phyloP scores from a whole-genome alignment of 768 basidiomycete species.

The Calvatia gigantea region DNA sequence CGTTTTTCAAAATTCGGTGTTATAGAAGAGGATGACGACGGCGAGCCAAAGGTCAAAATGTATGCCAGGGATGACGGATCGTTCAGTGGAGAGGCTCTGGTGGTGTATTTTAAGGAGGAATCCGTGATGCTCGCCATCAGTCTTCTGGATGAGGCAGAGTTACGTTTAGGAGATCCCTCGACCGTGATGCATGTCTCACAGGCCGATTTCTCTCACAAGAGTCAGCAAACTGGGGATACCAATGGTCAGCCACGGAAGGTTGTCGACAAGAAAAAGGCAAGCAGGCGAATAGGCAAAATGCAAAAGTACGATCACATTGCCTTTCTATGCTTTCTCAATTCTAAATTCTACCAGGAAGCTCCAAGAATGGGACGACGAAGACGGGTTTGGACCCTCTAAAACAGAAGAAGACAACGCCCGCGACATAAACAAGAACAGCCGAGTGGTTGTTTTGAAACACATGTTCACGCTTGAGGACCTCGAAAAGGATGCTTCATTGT shows the following conservation, averaged over 20 bases:
- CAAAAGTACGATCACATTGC: conserved; percentile 56
- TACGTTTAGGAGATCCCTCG: conserved; percentile 75
- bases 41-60: conserved; percentile 91
- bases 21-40: conserved; percentile 89
- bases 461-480: conserved; percentile 92
- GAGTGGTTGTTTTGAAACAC: conserved; percentile 90
- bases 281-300: conserved; percentile 79
- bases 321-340: neutral
- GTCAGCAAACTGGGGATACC: conserved; percentile 34
- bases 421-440: conserved; percentile 49
- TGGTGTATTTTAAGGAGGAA: conserved; percentile 97
- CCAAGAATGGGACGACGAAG: conserved; percentile 92
- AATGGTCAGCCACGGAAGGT: conserved; percentile 53
- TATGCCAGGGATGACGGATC: conserved; percentile 85
- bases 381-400: conserved; percentile 78
- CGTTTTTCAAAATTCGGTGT: conserved; percentile 93
- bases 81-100: conserved; percentile 92
- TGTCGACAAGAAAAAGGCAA: conserved; percentile 74
- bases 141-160: conserved; percentile 88
- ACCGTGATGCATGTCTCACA: conserved; percentile 71
- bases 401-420: conserved; percentile 50
- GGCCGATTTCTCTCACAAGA: conserved; percentile 79
- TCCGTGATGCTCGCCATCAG: conserved; percentile 83
- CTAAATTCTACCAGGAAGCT: conserved; percentile 60
- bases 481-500: conserved; percentile 76